A percentile compares a stretch with the other conserved stretches of the same genome.
Conservation (phyloP, 495 filamentous ascomycete species). For the Penicillium pulvis region DNA sequence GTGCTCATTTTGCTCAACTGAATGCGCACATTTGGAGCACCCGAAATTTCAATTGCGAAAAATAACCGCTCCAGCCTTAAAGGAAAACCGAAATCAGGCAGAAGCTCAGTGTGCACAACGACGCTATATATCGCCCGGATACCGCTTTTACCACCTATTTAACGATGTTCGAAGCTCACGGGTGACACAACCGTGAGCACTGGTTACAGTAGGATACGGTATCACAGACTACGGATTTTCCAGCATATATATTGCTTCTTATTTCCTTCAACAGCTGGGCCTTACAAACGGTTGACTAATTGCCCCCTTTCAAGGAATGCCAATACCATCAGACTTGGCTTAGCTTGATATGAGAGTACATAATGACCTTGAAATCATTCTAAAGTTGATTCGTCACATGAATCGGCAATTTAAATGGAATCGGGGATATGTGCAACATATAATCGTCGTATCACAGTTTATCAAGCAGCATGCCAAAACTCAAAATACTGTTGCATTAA, state of each 20-base stretch:
- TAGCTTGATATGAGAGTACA: not conserved
- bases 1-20: too few species aligned
- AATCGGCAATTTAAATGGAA: not conserved
- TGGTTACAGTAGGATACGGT: constrained; percentile 1
- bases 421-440: not conserved
- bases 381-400: not conserved
- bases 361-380: not conserved
- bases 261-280: not conserved
- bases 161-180: not conserved
- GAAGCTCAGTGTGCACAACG: too few species aligned
- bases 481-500: not conserved
- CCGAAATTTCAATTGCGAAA: too few species aligned
- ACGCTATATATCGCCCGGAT: not conserved
- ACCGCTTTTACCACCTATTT: not conserved
- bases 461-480: not conserved
- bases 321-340: not conserved
- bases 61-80: too few species aligned
- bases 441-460: not conserved
- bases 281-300: too few species aligned
- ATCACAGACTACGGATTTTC: not conserved
- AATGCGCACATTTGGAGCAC: too few species aligned
- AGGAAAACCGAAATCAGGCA: too few species aligned
- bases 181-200: not conserved
- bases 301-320: too few species aligned
- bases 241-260: not conserved